phyloP scores from a whole-genome alignment of 2,329 filamentous ascomycete genomes.

The Orbilia ellipsospora region DNA sequence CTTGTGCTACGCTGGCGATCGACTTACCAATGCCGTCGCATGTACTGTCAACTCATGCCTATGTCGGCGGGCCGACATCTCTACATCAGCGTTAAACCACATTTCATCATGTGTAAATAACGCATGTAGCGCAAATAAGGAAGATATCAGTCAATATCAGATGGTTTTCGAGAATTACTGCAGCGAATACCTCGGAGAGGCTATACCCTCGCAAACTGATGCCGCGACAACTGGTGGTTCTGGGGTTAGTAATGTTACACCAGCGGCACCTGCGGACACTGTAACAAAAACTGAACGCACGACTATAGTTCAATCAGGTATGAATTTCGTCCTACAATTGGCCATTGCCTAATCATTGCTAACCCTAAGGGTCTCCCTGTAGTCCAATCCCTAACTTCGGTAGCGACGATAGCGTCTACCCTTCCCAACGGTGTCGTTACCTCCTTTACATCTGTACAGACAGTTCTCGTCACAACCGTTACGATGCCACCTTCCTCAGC shows the following conservation, averaged over 20 bases:
- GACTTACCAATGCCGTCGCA: slow-evolving; percentile 14
- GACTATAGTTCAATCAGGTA: slow-evolving; percentile 11
- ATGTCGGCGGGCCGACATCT: slow-evolving; percentile 18
- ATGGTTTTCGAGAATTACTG: slow-evolving; percentile 20
- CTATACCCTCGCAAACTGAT: background rate
- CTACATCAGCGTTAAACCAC: slow-evolving; percentile 6
- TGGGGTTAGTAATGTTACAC: background rate
- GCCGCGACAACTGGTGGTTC: background rate
- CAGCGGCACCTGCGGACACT: slow-evolving; percentile 10
- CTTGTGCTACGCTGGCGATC: background rate
- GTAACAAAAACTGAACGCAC: slow-evolving; percentile 10
- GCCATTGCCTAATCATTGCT: no score
- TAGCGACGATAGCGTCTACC: slow-evolving; percentile 8
- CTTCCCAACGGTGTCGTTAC: slow-evolving; percentile 8
- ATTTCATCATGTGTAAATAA: slow-evolving; percentile 25
- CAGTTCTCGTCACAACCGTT: slow-evolving; percentile 9
- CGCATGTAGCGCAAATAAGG: background rate
- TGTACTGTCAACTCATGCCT: slow-evolving; percentile 27
- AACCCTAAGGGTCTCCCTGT: no score
- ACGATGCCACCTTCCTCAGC: background rate
- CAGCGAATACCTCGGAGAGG: slow-evolving; percentile 12
- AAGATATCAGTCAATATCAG: slow-evolving; percentile 12
- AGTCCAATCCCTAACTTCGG: background rate
- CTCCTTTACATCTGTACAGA: slow-evolving; percentile 8
- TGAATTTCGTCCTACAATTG: background rate